phyloP scores from a whole-genome alignment of 805 yeast genomes.

The Metschnikowia kofuensis region DNA sequence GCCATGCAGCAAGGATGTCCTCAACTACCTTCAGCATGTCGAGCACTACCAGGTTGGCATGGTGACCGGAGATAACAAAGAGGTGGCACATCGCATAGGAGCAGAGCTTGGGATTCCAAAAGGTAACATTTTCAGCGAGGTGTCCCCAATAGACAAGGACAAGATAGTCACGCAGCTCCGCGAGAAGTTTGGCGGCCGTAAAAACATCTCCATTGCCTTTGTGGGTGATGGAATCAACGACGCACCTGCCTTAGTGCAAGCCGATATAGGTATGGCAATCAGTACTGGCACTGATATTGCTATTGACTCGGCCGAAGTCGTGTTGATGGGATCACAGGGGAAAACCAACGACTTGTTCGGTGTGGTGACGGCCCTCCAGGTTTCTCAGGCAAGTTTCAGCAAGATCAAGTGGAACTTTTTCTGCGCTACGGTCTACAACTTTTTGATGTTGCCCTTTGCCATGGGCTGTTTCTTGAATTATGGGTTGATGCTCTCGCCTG shows the following conservation, averaged over 20 bases:
- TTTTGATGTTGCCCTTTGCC: constrained; percentile 87
- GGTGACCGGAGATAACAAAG: constrained; percentile 82
- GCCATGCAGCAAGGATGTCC: constrained; percentile 58
- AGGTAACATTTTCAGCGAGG: constrained; percentile 67
- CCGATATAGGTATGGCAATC: constrained; percentile 88
- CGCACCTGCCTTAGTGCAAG: constrained; percentile 89
- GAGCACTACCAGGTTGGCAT: constrained; percentile 67
- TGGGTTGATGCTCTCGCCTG: constrained; percentile 76
- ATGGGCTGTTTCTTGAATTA: constrained; percentile 86
- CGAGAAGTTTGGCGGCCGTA: constrained; percentile 32
- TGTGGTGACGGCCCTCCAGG: constrained; percentile 59
- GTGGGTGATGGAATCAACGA: constrained; percentile 98
- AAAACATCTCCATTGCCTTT: constrained; percentile 60
- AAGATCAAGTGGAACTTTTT: constrained; percentile 78
- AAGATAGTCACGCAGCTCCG: constrained; percentile 60
- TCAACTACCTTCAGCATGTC: constrained; percentile 47
- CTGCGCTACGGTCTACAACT: constrained; percentile 84
- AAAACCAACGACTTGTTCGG: constrained; percentile 41
- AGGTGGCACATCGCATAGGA: constrained; percentile 66
- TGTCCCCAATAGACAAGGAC: constrained; percentile 63
- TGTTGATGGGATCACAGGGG: constrained; percentile 48
- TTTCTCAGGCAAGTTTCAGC: constrained; percentile 65
- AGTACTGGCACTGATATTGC: constrained; percentile 95
- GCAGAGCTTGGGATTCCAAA: constrained; percentile 61
- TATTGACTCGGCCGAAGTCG: constrained; percentile 93